Base-by-base conservation (phyloP, 495 filamentous ascomycete genomes). In the Polyplosphaeria fusca region DNA sequence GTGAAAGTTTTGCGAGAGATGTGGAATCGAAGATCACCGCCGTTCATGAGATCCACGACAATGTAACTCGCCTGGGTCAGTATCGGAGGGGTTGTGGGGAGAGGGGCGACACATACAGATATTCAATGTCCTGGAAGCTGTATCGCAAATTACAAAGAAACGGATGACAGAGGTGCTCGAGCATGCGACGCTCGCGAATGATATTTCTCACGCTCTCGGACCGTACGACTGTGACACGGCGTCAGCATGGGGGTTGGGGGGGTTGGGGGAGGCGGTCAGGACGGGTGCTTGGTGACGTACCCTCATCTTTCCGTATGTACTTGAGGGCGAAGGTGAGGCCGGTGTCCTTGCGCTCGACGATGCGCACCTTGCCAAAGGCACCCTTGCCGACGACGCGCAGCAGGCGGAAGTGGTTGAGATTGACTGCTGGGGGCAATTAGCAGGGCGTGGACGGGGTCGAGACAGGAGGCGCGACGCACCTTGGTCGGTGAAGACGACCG, bases 231-330 rank as follows among this genome's bases (percentile, higher is more conserved):
- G 67, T 67, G 40, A 58, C 58, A 63, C 60, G 24, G 47, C 42
- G 50, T 70, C 43, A 73, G 60, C 60, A 55, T 53, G 20, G 27
- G 25, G 25, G 38, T 19, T 44, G 47, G 14, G 20, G 12, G 16
- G 46, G 4, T 18, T 26, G 55, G 5, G 27, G 22, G 20, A 44
- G 47, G 48, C 26, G 38, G 30, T 11, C 25, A 25, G 35, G 22
- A 22, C 19, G 14, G 55, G 49, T 24, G 44, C 20, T 24, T 26
- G 1, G 38, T 22, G 25, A 73, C 85, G 49, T 65, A 94, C 91
- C 88, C 81, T 98, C 93, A 86, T 98, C 93, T 80, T 97, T 97
- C 39, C 93, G 86, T 47, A 98, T 97, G 71, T 98, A 97, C 68
- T 97, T 98, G 40, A 98, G 77, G 3, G 93, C 93, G 69, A 98